phyloP scores from a whole-genome alignment of 2,329 filamentous ascomycete species.

The Neoascochyta sp. region DNA sequence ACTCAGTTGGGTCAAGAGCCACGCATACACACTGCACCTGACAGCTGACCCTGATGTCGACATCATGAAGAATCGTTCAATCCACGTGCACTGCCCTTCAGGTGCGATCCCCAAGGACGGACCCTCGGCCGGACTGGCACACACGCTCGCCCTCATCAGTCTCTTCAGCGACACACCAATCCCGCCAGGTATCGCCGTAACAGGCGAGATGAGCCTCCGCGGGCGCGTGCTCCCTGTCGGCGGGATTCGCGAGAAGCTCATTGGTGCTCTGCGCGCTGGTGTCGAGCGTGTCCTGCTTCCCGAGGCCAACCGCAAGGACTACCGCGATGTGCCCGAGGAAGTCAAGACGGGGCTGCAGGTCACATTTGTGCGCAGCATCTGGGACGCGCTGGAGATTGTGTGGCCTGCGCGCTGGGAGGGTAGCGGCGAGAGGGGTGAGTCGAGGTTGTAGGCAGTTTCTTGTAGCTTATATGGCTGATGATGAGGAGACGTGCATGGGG shows the following conservation, averaged over 20 bases:
- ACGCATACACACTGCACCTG: conserved; percentile 85
- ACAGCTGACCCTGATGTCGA: conserved; percentile 78
- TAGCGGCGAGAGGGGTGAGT: conserved; percentile 66
- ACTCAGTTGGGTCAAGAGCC: conserved; percentile 93
- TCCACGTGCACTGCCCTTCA: conserved; percentile 94
- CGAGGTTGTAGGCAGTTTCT: conserved; percentile 70
- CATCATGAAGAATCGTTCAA: conserved; percentile 90
- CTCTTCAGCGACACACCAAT: conserved; percentile 83
- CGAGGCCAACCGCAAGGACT: conserved; percentile 85
- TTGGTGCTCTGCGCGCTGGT: conserved; percentile 86
- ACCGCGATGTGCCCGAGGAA: conserved; percentile 83
- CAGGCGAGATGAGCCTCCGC: conserved; percentile 72
- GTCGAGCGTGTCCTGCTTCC: conserved; percentile 92
- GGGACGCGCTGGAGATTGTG: conserved; percentile 85
- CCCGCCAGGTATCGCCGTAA: conserved; percentile 93
- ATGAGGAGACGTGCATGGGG: too few species aligned
- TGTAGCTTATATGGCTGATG: too few species aligned
- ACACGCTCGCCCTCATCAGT: conserved; percentile 88
- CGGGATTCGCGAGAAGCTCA: conserved; percentile 98
- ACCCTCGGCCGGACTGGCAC: conserved; percentile 77
- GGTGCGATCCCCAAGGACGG: conserved; percentile 95
- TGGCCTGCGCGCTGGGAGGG: conserved; percentile 86
- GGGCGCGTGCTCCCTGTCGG: conserved; percentile 91
- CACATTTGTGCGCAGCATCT: conserved; percentile 87
- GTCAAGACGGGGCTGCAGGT: conserved; percentile 85